Conservation (phyloP, 2,329 filamentous ascomycete species). For the Ceratocystis colombiana region DNA sequence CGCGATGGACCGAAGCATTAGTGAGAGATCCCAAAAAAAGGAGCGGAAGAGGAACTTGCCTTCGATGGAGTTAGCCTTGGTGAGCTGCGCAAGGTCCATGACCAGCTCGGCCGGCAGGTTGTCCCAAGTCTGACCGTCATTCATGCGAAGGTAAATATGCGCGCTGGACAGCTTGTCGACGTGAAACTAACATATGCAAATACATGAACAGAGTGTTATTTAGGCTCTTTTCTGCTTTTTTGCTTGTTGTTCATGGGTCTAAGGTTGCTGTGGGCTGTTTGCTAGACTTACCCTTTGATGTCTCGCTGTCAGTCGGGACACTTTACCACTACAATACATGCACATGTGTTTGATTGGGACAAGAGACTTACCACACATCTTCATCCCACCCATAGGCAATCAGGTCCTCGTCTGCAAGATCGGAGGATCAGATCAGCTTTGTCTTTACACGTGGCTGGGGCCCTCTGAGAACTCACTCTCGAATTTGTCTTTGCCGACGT, state of each 20-base stretch:
- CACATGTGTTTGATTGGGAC: too few relatives aligned
- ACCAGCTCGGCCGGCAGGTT: slow-evolving; percentile 63
- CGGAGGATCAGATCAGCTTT: slow-evolving; percentile 1
- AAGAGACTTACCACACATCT: slow-evolving; percentile 68
- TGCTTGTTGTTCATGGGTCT: not conserved
- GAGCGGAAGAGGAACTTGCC: slow-evolving; percentile 40
- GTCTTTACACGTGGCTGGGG: not conserved
- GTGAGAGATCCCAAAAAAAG: not conserved
- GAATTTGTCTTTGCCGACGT: slow-evolving; percentile 97
- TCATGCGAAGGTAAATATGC: slow-evolving; percentile 86
- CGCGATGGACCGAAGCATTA: not conserved
- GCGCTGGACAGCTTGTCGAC: slow-evolving; percentile 94
- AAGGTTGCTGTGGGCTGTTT: not conserved
- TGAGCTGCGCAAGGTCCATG: slow-evolving; percentile 87
- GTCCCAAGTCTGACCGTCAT: slow-evolving; percentile 73
- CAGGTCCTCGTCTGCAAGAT: slow-evolving; percentile 72
- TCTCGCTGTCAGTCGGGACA: not conserved
- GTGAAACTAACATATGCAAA: slow-evolving; percentile 58
- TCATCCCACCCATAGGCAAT: slow-evolving; percentile 92
- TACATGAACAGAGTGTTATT: not conserved
- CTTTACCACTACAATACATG: not conserved
- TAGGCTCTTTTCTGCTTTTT: not conserved
- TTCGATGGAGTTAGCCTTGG: slow-evolving; percentile 98
- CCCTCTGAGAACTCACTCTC: slow-evolving; percentile 58
- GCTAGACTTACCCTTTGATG: slow-evolving; percentile 5